phyloP scores from a whole-genome alignment of 2,329 filamentous ascomycete genomes.

The Drechslerella stenobrocha region DNA sequence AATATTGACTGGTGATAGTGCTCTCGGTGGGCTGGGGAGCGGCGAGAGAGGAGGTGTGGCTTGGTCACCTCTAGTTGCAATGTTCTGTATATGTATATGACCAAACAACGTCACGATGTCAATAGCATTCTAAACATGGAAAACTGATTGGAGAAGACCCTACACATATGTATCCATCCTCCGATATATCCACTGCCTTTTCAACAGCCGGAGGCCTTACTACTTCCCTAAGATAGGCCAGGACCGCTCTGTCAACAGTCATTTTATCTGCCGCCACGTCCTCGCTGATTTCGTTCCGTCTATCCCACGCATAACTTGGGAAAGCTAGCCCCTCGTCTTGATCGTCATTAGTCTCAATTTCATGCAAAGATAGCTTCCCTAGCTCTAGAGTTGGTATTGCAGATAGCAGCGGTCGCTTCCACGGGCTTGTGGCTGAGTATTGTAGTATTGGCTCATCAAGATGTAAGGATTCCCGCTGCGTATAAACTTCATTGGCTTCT shows the following conservation, averaged over 20 bases:
- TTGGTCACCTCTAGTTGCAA: neutral
- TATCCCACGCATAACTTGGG: slow-evolving; percentile 29
- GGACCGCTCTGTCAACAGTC: slow-evolving; percentile 21
- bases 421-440: neutral
- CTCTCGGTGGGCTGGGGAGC: neutral
- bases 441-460: slow-evolving; percentile 24
- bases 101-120: too few species aligned
- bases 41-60: slow-evolving; percentile 28
- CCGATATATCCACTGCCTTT: neutral
- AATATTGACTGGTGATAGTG: neutral
- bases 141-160: neutral
- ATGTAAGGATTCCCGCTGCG: neutral
- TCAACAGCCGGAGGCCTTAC: slow-evolving; percentile 12
- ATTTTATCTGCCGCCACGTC: slow-evolving; percentile 32
- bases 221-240: slow-evolving; percentile 24
- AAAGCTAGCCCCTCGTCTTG: slow-evolving; percentile 22
- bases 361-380: slow-evolving; percentile 2
- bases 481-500: slow-evolving; percentile 1
- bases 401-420: neutral
- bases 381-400: slow-evolving; percentile 1
- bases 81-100: neutral
- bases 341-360: slow-evolving; percentile 5
- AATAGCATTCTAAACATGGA: too few species aligned
- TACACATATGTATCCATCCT: neutral
- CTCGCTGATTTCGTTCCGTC: slow-evolving; percentile 27